Evolutionary conservation across 371 early-diverging fungal species (phyloP).

Genomic region (Lichtheimia ramosa): DNA sequence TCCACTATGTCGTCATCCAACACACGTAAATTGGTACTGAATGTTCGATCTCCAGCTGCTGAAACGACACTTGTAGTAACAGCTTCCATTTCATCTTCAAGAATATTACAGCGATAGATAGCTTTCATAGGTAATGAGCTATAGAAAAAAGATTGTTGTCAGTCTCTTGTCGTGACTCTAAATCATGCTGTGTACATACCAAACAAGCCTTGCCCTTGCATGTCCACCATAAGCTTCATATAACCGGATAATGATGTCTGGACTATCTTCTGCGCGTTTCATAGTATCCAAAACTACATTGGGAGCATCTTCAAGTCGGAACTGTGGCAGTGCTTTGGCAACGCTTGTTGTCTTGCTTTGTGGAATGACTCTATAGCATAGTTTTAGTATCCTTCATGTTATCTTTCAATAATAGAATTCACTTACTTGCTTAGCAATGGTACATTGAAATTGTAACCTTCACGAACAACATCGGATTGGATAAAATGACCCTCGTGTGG

Average conservation of each 20-base stretch:
- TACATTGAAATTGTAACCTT: constrained; percentile 88
- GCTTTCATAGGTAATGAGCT: constrained; percentile 48
- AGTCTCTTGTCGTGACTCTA: background rate
- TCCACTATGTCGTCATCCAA: constrained; percentile 43
- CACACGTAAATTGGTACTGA: constrained; percentile 38
- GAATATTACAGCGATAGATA: constrained; percentile 69
- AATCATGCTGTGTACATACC: constrained; percentile 40
- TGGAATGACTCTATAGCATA: constrained; percentile 6
- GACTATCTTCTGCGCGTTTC: constrained; percentile 82
- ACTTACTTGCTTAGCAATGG: constrained; percentile 68
- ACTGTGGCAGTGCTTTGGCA: constrained; percentile 34
- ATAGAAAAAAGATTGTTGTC: background rate
- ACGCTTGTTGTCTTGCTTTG: constrained; percentile 5
- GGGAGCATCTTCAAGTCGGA: constrained; percentile 58
- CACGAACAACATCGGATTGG: constrained; percentile 80
- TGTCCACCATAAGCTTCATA: constrained; percentile 95
- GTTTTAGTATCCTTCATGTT: background rate
- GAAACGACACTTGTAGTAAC: constrained; percentile 19
- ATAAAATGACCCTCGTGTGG: constrained; percentile 84
- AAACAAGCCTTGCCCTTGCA: constrained; percentile 55
- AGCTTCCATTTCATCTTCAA: constrained; percentile 66
- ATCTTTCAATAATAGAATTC: background rate
- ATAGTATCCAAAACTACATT: constrained; percentile 88
- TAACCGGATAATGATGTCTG: constrained; percentile 73
- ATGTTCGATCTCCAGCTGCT: constrained; percentile 24